Evolutionary conservation across 148 eudicot species (phyloP).

Genomic region (Camellia granthamiana): DNA sequence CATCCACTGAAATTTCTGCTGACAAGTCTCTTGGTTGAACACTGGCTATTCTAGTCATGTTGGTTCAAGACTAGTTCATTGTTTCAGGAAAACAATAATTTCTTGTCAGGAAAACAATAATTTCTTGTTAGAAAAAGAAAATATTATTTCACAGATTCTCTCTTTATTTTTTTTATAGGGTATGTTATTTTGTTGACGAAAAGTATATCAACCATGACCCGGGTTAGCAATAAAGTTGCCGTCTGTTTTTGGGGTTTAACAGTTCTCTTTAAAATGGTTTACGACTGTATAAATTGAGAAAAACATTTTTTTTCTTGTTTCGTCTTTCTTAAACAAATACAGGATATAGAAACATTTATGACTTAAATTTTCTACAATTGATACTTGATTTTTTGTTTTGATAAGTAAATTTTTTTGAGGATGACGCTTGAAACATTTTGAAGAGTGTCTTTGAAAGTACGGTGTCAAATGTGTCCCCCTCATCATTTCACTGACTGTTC

Average conservation of each 20-base stretch:
- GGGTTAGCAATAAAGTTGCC: not conserved
- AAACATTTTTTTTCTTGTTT: not conserved
- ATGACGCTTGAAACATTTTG: not conserved
- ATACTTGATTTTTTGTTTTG: not conserved
- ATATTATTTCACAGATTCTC: not conserved
- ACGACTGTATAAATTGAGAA: no score
- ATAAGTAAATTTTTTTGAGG: no score
- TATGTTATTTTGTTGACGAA: not conserved
- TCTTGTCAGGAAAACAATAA: not conserved
- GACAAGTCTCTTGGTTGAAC: not conserved
- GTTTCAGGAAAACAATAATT: not conserved
- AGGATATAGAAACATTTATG: not conserved
- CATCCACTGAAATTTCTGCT: not conserved
- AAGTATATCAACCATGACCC: not conserved
- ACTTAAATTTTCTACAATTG: not conserved
- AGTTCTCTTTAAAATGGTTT: not conserved
- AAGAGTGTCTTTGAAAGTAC: constrained; percentile 1
- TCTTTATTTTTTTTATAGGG: not conserved
- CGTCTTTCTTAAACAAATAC: not conserved
- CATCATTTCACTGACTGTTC: constrained; percentile 11
- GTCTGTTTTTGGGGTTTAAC: not conserved
- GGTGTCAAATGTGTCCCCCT: not conserved
- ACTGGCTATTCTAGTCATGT: not conserved
- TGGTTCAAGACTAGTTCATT: not conserved
- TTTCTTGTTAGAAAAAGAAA: not conserved